A percentile compares a stretch with the other conserved stretches of the same genome.
Evolutionary conservation across 805 yeast species (phyloP).

Genomic region (Millerozyma acaciae): DNA sequence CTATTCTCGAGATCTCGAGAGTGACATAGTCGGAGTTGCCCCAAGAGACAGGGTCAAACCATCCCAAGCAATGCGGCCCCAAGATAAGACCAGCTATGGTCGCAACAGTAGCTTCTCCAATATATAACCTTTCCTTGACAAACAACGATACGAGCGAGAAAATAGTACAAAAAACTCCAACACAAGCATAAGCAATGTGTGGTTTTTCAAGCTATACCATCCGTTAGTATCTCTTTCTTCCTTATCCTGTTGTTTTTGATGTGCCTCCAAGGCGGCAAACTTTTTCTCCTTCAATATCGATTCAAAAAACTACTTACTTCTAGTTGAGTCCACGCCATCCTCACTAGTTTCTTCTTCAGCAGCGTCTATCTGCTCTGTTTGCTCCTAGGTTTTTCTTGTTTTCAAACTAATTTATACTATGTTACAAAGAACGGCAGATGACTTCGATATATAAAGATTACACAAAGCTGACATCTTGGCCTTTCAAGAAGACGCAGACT

Average conservation of each 20-base stretch:
- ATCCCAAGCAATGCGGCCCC: slow-evolving; percentile 80
- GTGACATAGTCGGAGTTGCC: slow-evolving; percentile 81
- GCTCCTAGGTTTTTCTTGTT: no score
- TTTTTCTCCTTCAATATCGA: no score
- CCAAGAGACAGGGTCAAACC: slow-evolving; percentile 85
- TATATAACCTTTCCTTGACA: slow-evolving; percentile 76
- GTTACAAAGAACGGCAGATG: no score
- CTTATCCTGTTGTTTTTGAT: no score
- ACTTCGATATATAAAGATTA: no score
- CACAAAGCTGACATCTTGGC: no score
- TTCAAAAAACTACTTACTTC: slow-evolving; percentile 23
- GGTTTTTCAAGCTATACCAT: slow-evolving; percentile 60
- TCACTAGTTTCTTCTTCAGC: no score
- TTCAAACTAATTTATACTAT: no score
- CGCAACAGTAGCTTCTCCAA: slow-evolving; percentile 91
- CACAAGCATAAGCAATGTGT: slow-evolving; percentile 83
- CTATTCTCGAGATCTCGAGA: slow-evolving; percentile 76
- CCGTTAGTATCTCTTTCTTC: no score
- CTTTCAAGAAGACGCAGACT: no score
- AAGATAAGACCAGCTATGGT: slow-evolving; percentile 79
- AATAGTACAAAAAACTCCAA: slow-evolving; percentile 76
- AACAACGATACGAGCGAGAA: slow-evolving; percentile 79
- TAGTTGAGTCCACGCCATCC: slow-evolving; percentile 33
- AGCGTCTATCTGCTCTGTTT: no score
- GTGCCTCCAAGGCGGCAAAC: no score